Evolutionary conservation across 2,329 filamentous ascomycete genomes (phyloP).

Genomic region (Trichoderma atrobrunneum): DNA sequence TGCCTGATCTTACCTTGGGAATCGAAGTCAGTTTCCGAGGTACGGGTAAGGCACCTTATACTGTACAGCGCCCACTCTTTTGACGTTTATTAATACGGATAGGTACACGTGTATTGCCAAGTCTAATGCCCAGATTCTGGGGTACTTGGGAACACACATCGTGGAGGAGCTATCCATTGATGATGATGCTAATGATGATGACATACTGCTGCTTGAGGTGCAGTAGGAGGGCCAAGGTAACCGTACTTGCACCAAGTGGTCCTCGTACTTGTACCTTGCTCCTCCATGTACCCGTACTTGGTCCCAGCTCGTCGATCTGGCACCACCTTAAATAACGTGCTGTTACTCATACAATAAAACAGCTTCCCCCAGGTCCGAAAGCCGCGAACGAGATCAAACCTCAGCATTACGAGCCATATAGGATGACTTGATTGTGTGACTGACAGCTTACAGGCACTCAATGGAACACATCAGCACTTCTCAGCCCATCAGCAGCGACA

Average conservation of each 20-base stretch:
- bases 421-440: neutral
- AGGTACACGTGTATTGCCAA: neutral
- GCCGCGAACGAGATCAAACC: neutral
- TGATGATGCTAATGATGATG: neutral
- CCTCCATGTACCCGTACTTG: neutral
- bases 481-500: neutral
- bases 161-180: neutral
- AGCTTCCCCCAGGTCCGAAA: neutral
- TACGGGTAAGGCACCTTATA: neutral
- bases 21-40: neutral
- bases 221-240: neutral
- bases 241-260: neutral
- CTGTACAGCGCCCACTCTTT: no score
- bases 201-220: neutral
- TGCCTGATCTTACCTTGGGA: neutral
- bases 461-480: neutral
- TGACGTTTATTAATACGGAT: no score
- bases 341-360: neutral
- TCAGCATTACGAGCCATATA: neutral
- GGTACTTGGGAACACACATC: neutral
- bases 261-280: no score
- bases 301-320: constrained; percentile 3
- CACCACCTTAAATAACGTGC: neutral
- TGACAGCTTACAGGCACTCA: neutral
- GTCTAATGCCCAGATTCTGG: neutral